Percentiles rank a stretch among this genome's conserved stretches.
Evolutionary conservation across 345 rosid species (phyloP).

Genomic region (Rhodamnia rubescens): DNA sequence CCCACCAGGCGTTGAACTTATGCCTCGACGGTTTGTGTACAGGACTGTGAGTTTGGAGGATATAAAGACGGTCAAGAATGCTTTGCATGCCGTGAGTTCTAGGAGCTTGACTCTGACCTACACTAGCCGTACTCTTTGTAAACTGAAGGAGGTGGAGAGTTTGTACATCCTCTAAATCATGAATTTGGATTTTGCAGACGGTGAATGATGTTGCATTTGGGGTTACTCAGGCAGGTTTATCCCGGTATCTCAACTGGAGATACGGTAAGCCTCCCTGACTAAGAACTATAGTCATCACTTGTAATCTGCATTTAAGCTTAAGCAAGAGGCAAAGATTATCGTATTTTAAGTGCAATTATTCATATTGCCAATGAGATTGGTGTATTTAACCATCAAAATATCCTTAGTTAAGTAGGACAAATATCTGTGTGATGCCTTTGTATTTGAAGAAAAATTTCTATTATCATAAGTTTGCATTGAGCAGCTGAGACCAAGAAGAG

Average conservation of each 20-base stretch:
- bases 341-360: not conserved
- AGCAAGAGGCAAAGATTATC: not conserved
- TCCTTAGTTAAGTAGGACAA: not conserved
- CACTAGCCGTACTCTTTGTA: not conserved
- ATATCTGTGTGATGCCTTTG: not conserved
- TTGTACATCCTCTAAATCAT: not conserved
- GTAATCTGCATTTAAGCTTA: not conserved
- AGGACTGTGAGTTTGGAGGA: slow-evolving; percentile 23
- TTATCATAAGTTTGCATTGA: not conserved
- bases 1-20: slow-evolving; percentile 12
- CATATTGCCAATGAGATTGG: not conserved
- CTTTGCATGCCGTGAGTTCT: slow-evolving; percentile 17
- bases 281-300: not conserved
- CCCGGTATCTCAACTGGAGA: slow-evolving; percentile 19
- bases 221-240: slow-evolving; percentile 31
- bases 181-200: slow-evolving; percentile 14
- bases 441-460: not conserved
- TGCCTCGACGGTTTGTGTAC: slow-evolving; percentile 18
- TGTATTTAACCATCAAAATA: not conserved
- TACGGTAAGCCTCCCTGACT: slow-evolving; percentile 8
- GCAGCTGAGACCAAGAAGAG: not conserved
- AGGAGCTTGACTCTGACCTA: not conserved
- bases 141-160: not conserved
- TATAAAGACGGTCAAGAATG: slow-evolving; percentile 20
- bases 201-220: slow-evolving; percentile 32